These are phyloP conservation scores for Xylaria telfairii DNA, from an alignment of 495 filamentous ascomycete species.

Conservation along the genomic window DNA sequence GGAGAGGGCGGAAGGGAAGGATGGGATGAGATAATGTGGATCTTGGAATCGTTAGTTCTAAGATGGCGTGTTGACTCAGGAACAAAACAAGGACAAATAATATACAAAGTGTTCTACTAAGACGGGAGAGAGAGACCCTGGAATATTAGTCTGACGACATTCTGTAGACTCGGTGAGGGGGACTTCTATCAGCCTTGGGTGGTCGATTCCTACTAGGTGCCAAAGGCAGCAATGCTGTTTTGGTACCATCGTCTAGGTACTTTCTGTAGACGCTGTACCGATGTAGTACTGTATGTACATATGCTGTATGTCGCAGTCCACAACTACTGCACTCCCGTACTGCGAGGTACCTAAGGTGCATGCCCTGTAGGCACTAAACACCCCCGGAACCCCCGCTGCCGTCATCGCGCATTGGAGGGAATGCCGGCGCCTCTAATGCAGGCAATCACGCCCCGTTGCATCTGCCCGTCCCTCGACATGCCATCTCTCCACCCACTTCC, in stretches of 20 bases:
- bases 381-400: not conserved
- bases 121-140: too few relatives aligned
- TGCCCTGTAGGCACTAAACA: too few relatives aligned
- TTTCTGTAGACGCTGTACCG: not conserved
- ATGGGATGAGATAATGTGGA: conserved; percentile 6
- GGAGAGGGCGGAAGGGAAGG: not conserved
- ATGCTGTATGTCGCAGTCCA: too few relatives aligned
- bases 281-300: not conserved
- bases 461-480: not conserved
- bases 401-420: conserved; percentile 14
- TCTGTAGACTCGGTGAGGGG: too few relatives aligned
- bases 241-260: not conserved
- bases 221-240: too few relatives aligned
- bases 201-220: too few relatives aligned
- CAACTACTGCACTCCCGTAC: not conserved
- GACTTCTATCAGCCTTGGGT: too few relatives aligned
- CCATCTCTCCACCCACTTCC: not conserved
- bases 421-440: conserved; percentile 4
- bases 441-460: not conserved
- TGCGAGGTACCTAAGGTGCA: not conserved
- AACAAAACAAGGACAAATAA: not conserved
- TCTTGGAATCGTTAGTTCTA: not conserved
- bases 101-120: not conserved
- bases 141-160: too few relatives aligned
- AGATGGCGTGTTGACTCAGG: not conserved